Base-by-base conservation (phyloP, 2,329 filamentous ascomycete species). In the Monilinia aucupariae region DNA sequence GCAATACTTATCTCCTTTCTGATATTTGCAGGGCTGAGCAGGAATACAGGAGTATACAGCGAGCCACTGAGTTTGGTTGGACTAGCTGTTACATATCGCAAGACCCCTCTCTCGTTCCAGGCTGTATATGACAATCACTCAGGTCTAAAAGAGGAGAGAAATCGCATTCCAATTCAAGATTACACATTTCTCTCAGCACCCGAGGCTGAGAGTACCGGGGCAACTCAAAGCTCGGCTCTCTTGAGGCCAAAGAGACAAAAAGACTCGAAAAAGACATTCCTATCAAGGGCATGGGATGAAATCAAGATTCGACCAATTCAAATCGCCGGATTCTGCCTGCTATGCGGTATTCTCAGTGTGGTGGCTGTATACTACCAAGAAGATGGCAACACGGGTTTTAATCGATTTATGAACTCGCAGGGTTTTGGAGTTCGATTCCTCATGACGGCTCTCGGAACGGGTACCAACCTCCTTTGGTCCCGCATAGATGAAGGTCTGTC, bases 381-480 rank as follows among this genome's bases (percentile, higher is more conserved):
- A 22, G 4, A 34, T 25, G 34, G 69, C 17, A 68, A 76, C 49
- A 74, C 74, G 1, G 65, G 68, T 4, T 79, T 79, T 41, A 76
- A 79, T 62, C 67, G 67, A 25, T 73, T 75, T 63, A 71, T 80
- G 70, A 74, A 77, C 51, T 72, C 73, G n/a, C 73, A 78, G 64
- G 71, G 70, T 3, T 78, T 80, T 45, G 76, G 76, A 0, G 74
- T 77, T 3, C 69, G 73, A 12, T 77, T 78, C 43, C 66, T 79
- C 15, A 78, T 79, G 63, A 76, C 77, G 1, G 64, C 70, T 7
- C 61, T 78, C 1, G 78, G 77, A 52, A 74, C 78, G 4, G 62
- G 73, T 4, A 73, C 77, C 37, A 74, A 77, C 1, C 75, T 79
- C 37, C 74, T 75, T 53, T 80, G 77, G 78, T 71, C 75, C 15